phyloP scores from a whole-genome alignment of 306 rosid genomes.

The Urtica urens region DNA sequence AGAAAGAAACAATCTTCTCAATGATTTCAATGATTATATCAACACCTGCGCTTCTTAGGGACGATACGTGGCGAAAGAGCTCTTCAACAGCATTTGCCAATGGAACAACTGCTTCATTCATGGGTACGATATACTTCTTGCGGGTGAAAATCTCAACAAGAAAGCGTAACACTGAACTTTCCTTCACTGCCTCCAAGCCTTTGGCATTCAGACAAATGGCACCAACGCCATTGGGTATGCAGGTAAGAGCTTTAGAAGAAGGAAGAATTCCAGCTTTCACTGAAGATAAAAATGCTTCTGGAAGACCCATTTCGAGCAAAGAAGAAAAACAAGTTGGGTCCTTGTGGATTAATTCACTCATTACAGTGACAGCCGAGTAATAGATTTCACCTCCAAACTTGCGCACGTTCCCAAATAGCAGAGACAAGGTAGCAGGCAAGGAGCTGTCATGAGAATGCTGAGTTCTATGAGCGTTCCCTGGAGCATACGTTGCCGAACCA shows the following conservation, averaged over 20 bases:
- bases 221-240: conserved; percentile 91
- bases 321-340: conserved; percentile 80
- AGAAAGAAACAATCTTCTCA: conserved; percentile 55
- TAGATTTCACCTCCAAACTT: conserved; percentile 96
- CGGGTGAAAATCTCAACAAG: conserved; percentile 79
- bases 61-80: conserved; percentile 84
- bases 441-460: conserved; percentile 58
- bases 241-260: conserved; percentile 79
- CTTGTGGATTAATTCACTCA: conserved; percentile 97
- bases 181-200: conserved; percentile 83
- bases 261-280: conserved; percentile 74
- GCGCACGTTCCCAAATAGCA: conserved; percentile 55
- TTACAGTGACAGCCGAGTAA: conserved; percentile 89
- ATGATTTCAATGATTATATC: conserved; percentile 77
- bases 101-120: conserved; percentile 95
- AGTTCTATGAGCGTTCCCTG: conserved; percentile 57
- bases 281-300: conserved; percentile 82
- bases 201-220: conserved; percentile 90
- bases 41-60: conserved; percentile 75
- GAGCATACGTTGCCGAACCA: conserved; percentile 86
- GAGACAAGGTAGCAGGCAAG: conserved; percentile 59
- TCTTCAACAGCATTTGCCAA: conserved; percentile 93
- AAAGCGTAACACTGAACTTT: conserved; percentile 53
- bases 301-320: conserved; percentile 91
- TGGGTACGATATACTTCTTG: conserved; percentile 63